Evolutionary conservation across 116 monocot species (phyloP).

Genomic region (Papilionanthe hybrid): DNA sequence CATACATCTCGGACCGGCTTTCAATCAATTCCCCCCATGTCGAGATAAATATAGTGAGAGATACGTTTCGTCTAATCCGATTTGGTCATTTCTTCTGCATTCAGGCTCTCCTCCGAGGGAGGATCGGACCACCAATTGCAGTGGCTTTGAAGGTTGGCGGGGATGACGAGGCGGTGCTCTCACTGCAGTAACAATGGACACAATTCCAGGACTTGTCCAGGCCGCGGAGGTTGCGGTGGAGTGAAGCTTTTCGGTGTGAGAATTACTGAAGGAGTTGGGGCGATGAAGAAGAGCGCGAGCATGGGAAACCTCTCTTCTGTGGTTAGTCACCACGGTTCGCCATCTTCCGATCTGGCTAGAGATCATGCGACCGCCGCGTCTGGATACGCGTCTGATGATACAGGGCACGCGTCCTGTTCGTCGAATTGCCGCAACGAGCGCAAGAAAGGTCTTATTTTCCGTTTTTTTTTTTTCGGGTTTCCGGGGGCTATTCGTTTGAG

Average conservation of each 20-base stretch:
- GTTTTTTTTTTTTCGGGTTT: neutral
- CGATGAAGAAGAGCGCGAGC: constrained; percentile 40
- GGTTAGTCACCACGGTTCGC: neutral
- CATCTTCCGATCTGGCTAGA: neutral
- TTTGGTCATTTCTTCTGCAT: neutral
- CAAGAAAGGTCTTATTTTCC: constrained; percentile 7
- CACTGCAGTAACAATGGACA: constrained; percentile 41
- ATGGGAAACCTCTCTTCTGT: constrained; percentile 31
- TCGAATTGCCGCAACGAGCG: constrained; percentile 6
- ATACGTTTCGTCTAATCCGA: neutral
- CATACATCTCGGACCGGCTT: neutral
- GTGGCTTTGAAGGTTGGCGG: neutral
- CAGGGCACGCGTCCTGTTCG: constrained; percentile 7
- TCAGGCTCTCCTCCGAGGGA: neutral
- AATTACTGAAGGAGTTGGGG: constrained; percentile 16
- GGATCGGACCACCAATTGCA: neutral
- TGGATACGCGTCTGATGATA: constrained; percentile 26
- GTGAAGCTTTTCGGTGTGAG: constrained; percentile 45
- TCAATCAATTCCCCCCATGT: neutral
- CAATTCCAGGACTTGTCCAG: constrained; percentile 46
- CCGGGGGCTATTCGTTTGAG: neutral
- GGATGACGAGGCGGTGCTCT: neutral
- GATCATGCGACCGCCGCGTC: constrained; percentile 5
- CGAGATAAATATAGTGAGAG: neutral
- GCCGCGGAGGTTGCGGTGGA: constrained; percentile 1